phyloP scores from a whole-genome alignment of 1,284 basidiomycete species.

The Athelia sp. region DNA sequence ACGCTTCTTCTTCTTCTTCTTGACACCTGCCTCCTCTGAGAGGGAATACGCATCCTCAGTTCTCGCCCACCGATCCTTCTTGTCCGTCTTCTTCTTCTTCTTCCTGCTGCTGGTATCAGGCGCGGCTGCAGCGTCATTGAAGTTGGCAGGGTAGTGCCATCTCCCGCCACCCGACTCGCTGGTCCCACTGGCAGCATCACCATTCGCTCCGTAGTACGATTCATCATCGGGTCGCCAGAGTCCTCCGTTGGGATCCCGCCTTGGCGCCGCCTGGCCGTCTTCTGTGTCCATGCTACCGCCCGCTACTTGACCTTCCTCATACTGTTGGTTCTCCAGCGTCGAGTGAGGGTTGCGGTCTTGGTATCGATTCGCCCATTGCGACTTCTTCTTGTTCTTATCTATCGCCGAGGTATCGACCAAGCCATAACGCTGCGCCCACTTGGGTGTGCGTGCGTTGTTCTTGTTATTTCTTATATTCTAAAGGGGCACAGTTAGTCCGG shows the following conservation, averaged over 20 bases:
- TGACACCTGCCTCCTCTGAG: slow-evolving; percentile 33
- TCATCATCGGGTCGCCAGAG: slow-evolving; percentile 73
- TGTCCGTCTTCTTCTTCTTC: slow-evolving; percentile 62
- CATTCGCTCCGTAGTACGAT: slow-evolving; percentile 55
- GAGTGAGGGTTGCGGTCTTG: slow-evolving; percentile 77
- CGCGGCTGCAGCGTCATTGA: slow-evolving; percentile 48
- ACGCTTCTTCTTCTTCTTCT: slow-evolving; percentile 52
- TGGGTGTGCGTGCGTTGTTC: slow-evolving; percentile 84
- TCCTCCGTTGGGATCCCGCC: slow-evolving; percentile 35
- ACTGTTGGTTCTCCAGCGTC: slow-evolving; percentile 63
- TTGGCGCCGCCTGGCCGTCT: slow-evolving; percentile 17
- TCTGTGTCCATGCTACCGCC: slow-evolving; percentile 41
- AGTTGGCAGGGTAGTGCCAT: slow-evolving; percentile 82
- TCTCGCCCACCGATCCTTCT: slow-evolving; percentile 80
- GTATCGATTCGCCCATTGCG: slow-evolving; percentile 85
- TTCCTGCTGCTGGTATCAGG: slow-evolving; percentile 23
- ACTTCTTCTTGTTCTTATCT: slow-evolving; percentile 71
- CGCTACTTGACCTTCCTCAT: slow-evolving; percentile 76
- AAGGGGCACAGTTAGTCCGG: slow-evolving; percentile 9
- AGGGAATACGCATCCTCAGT: slow-evolving; percentile 75
- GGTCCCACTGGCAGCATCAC: slow-evolving; percentile 28
- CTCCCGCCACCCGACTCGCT: slow-evolving; percentile 39
- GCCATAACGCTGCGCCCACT: slow-evolving; percentile 90
- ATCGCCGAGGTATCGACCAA: slow-evolving; percentile 78
- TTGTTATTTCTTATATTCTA: slow-evolving; percentile 96